Evolutionary conservation across 108 stramenopile species (phyloP), one percentile per base, ranked within the genome.

Genomic region (Fragilaria radians): DNA sequence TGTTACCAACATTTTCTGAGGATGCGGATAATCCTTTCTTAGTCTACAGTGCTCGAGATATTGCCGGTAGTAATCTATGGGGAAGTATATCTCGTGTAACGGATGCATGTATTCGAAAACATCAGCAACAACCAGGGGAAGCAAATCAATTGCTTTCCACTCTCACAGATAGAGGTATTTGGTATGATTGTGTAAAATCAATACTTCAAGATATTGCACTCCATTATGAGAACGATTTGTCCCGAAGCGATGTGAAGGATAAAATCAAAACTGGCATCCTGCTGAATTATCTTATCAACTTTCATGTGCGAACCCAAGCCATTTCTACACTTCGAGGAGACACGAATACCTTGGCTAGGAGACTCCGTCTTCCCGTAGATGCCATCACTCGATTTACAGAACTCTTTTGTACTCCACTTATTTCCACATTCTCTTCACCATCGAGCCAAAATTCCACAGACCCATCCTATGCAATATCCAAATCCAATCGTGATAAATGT

Each of bases 1-100:
- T 90, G 48, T 61, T 94, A 1, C 92, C 92, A 14, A 63, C 75
- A 19, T 90, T 79, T 64, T 71, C 90, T 51, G 60, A 46, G 32
- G 48, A 74, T 33, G 87, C 92, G 23, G 56, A 53, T 19, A 34
- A 73, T 28, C 85, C 89, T 3, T 45, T 57, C 30, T 66, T 63
- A 31, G 86, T 90, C 2, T 94, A 84, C 64, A 62, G 69, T 21
- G 68, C 83, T 7, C 66, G 72, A 36, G 60, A 70, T 9, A 86
- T 90, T 60, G 80, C 71, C 23, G 81, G 71, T 27, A 53, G 63
- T 1, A 59, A 66, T 5, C 72, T 74, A 36, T 90, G 88, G 88
- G 52, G 21, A 9, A 50, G 68, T 59, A 53, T 86, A 22, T 66
- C 74, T 28, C 69, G 82, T n/a, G 75, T 80, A 24, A 81, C 83